These are phyloP conservation scores for Grosmannia penicillata DNA, from an alignment of 2,329 filamentous ascomycete genomes.

Conservation along the genomic window DNA sequence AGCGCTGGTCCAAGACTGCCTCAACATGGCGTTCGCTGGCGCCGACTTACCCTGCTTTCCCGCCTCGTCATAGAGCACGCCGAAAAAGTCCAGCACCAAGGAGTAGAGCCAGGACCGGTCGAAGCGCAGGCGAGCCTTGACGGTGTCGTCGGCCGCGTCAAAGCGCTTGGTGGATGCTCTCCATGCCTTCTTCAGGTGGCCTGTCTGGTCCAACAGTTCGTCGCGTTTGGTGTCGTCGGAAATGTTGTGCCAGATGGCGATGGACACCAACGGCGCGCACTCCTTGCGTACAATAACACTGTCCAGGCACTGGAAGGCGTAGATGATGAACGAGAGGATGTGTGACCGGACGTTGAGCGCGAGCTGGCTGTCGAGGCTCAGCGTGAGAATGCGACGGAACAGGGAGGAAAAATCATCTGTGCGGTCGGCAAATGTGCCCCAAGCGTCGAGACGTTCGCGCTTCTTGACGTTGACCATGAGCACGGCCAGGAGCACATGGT, in stretches of 20 bases:
- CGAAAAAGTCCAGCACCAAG: conserved; percentile 68
- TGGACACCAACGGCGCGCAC: conserved; percentile 87
- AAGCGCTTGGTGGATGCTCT: conserved; percentile 73
- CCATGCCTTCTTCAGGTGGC: conserved; percentile 81
- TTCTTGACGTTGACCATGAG: conserved; percentile 79
- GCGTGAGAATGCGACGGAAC: conserved; percentile 78
- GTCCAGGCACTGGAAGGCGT: conserved; percentile 88
- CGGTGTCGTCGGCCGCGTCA: conserved; percentile 67
- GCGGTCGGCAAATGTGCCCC: conserved; percentile 68
- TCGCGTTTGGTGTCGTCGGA: conserved; percentile 65
- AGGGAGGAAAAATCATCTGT: conserved; percentile 74
- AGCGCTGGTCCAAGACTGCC: background rate
- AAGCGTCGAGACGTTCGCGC: conserved; percentile 73
- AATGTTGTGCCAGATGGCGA: conserved; percentile 90
- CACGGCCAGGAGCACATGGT: conserved; percentile 77
- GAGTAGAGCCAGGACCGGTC: conserved; percentile 90
- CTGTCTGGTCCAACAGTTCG: conserved; percentile 52
- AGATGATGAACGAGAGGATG: conserved; percentile 78
- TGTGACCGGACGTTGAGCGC: conserved; percentile 57
- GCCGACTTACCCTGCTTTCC: conserved; percentile 2
- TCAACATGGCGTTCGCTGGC: background rate
- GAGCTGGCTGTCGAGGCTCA: conserved; percentile 61
- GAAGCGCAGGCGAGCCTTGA: conserved; percentile 69
- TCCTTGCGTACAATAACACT: conserved; percentile 82
- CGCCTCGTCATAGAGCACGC: conserved; percentile 46